phyloP scores from a whole-genome alignment of 257 asterid species.

The Fraxinus quadrangulata region DNA sequence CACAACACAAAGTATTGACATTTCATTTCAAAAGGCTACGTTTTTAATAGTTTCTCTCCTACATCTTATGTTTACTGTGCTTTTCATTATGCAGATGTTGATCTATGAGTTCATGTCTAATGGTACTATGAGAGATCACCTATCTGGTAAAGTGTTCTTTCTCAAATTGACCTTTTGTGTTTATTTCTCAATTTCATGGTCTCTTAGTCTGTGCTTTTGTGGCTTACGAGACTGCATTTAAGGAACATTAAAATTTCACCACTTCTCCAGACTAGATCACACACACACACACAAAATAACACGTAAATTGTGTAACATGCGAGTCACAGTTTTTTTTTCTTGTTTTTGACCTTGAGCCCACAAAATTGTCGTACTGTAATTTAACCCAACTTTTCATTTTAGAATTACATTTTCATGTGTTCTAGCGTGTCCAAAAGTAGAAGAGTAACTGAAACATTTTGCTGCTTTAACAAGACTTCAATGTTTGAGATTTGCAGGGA shows the following conservation, averaged over 20 bases:
- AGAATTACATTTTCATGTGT: constrained; percentile 1
- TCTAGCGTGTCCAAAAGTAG: neutral
- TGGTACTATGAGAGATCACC: constrained; percentile 84
- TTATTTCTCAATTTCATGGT: neutral
- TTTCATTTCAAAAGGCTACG: neutral
- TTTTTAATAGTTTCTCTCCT: neutral
- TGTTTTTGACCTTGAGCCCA: too few species aligned
- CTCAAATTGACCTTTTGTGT: constrained; percentile 1
- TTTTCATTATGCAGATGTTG: constrained; percentile 75
- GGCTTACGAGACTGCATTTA: neutral
- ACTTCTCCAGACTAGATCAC: too few species aligned
- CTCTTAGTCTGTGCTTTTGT: neutral
- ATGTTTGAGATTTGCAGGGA: constrained; percentile 47
- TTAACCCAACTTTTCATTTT: neutral
- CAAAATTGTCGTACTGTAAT: neutral
- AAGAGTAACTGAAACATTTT: neutral
- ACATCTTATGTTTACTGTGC: constrained; percentile 25
- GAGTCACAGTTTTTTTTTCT: too few species aligned
- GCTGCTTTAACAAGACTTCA: neutral
- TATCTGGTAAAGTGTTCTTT: constrained; percentile 56
- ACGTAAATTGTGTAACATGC: too few species aligned
- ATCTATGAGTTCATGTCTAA: constrained; percentile 89
- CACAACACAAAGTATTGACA: neutral
- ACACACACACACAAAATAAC: too few species aligned
- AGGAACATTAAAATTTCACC: neutral